Evolutionary conservation across 2,329 filamentous ascomycete species (phyloP), one percentile per base, ranked within the genome.

Genomic region (Grosmannia huntii): DNA sequence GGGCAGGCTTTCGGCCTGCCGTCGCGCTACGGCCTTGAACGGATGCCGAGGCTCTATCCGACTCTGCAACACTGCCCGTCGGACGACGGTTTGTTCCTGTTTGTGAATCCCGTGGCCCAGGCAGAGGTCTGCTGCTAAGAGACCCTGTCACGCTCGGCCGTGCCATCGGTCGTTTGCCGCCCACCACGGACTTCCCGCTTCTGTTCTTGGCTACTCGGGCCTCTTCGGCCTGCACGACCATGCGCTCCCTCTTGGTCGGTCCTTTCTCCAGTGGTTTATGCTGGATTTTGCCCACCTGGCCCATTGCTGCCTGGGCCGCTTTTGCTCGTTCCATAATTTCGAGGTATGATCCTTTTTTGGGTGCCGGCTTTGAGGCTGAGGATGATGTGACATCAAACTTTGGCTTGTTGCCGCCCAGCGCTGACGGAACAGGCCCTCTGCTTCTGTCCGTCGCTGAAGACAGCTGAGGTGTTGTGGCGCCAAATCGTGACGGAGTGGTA

Each of bases 271-370:
- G 79, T 23, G 84, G 77, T 68, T 89, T 89, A 69, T 90, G 86
- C 67, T 89, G 86, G 63, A 90, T 88, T 64, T 82, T 83, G 58
- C 85, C 86, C 27, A 86, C 76, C 64, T 79, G 79, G n/a, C 75
- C 79, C 73, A 82, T 79, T 48, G 72, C 75, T 46, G 74, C 75
- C 65, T 87, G 82, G 14, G 82, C 84, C 61, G 82, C 81, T 66
- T 87, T 83, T 36, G 83, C 88, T 63, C 85, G 79, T 58, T 85
- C 85, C 71, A 91, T 77, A 60, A 90, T 86, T 65, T 90, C 86
- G 44, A 84, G 81, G 68, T 83, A 91, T 0, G 85, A 87, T 2
- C 86, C 84, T 66, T 86, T 88, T 70, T 89, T 89, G 1, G 83
- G 84, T 1, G 79, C 71, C 3, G 73, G 68, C 59, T 72, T 72